Percentiles rank a stretch among this genome's conserved stretches.
Evolutionary conservation across 2,329 filamentous ascomycete species (phyloP).

Genomic region (Thelonectria rubi): DNA sequence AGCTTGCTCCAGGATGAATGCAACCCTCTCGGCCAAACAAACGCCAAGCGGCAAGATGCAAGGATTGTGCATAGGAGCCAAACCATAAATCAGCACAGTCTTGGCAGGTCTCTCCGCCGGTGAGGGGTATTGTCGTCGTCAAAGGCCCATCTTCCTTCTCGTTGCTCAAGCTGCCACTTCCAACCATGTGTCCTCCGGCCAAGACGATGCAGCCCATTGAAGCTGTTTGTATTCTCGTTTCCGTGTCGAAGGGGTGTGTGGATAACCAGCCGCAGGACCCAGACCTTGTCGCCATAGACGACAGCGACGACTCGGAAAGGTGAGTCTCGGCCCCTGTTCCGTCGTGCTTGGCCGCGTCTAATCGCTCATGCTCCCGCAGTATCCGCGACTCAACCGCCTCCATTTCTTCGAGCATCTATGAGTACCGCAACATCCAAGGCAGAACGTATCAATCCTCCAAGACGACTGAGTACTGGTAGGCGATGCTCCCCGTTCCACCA

Average conservation of each 20-base stretch:
- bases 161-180: neutral
- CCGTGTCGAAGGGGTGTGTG: neutral
- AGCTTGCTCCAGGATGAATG: too few relatives aligned
- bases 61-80: too few relatives aligned
- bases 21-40: too few relatives aligned
- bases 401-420: neutral
- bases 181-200: neutral
- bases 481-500: neutral
- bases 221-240: neutral
- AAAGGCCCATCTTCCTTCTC: neutral
- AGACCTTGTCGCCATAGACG: neutral
- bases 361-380: too few relatives aligned
- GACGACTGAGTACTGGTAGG: constrained; percentile 1
- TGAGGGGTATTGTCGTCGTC: too few relatives aligned
- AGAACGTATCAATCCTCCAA: constrained; percentile 7
- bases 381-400: neutral
- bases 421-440: constrained; percentile 3
- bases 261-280: neutral
- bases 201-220: neutral
- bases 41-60: too few relatives aligned
- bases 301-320: neutral
- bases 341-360: neutral
- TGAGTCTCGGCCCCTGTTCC: neutral
- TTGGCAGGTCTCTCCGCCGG: too few relatives aligned
- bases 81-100: too few relatives aligned